A percentile compares a stretch with the other conserved stretches of the same genome.
Conservation (phyloP, 1,284 basidiomycete genomes). For the Limonomyces culmigenus region DNA sequence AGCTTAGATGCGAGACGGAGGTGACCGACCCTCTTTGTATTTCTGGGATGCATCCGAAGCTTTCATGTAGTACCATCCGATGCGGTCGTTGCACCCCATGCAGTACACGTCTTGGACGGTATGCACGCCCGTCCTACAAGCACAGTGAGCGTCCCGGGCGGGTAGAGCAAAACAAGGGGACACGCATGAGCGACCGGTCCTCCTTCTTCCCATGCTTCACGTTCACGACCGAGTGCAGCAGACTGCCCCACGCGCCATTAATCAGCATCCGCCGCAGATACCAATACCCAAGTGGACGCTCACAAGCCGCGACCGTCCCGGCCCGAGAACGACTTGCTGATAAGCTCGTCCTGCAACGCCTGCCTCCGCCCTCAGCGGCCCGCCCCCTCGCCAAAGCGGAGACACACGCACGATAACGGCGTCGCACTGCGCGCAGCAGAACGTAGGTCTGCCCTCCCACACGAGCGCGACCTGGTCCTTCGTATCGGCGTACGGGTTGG, state of each 20-base stretch:
- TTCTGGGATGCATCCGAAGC: slow-evolving; percentile 67
- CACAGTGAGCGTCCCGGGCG: neutral
- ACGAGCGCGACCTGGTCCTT: slow-evolving; percentile 33
- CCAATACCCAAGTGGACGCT: slow-evolving; percentile 12
- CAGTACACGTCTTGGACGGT: slow-evolving; percentile 72
- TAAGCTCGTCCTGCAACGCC: slow-evolving; percentile 74
- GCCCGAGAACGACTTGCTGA: slow-evolving; percentile 75
- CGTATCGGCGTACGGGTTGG: slow-evolving; percentile 20
- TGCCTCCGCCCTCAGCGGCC: slow-evolving; percentile 11
- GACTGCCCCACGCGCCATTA: slow-evolving; percentile 19
- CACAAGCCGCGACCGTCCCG: slow-evolving; percentile 71
- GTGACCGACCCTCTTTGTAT: slow-evolving; percentile 64
- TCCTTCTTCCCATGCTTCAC: slow-evolving; percentile 60
- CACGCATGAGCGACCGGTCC: slow-evolving; percentile 59
- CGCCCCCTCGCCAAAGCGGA: neutral
- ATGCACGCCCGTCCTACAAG: slow-evolving; percentile 59
- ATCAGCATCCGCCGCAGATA: neutral
- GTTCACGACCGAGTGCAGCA: slow-evolving; percentile 67
- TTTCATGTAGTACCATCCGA: slow-evolving; percentile 79
- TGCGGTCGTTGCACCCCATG: slow-evolving; percentile 55
- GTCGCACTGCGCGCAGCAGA: slow-evolving; percentile 46
- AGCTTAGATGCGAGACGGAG: neutral
- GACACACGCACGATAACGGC: slow-evolving; percentile 37
- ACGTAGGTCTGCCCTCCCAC: slow-evolving; percentile 41
- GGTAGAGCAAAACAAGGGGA: neutral